Evolutionary conservation across 257 asterid genomes (phyloP), one percentile per base, ranked within the genome.

Genomic region (Nicotiana obtusifolia): DNA sequence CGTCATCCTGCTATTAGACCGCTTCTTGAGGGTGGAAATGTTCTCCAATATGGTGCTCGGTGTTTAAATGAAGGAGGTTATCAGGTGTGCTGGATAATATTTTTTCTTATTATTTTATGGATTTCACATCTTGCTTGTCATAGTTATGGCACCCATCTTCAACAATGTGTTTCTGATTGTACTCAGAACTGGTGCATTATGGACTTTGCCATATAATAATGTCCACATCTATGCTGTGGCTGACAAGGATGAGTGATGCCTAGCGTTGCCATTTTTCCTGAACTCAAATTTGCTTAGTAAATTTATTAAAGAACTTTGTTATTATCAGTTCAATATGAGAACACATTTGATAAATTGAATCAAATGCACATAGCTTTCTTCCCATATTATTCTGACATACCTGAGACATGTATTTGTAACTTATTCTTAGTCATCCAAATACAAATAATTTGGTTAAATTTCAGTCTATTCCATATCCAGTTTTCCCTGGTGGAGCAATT

Each of bases 401-500:
- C 16, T 10, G 44, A 24, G 62, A 13, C 79, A 49, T 49, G 79
- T 4, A 22, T 47, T 71, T 49, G 26, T 7, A 8, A 84, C 26
- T 86, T 65, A 26, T 52, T 56, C 31, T 64, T 77, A 31, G 86
- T 84, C 64, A 76, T 77, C 56, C 64, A 49, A 84, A 83, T 83
- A 66, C 82, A 87, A 88, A 78, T 91, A 86, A 90, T 91, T 87
- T 83, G 84, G 89, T 89, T 90, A 87, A 89, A 90, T 93, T 95
- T 89, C 98, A 96, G 98, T 94, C 98, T 84, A 89, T 96, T 85
- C 98, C 99, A 69, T 96, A 96, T 91, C 99, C 98, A 86, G 93
- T 96, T 87, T 96, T 96, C 83, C 99, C 99, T 24, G 99, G 99
- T 84, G 99, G 99, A 76, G 99, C 98, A 85, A 89, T 96, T 88